Evolutionary conservation across 192 early-diverging fungal species (phyloP).

Genomic region (Paraglomus brasilianum): DNA sequence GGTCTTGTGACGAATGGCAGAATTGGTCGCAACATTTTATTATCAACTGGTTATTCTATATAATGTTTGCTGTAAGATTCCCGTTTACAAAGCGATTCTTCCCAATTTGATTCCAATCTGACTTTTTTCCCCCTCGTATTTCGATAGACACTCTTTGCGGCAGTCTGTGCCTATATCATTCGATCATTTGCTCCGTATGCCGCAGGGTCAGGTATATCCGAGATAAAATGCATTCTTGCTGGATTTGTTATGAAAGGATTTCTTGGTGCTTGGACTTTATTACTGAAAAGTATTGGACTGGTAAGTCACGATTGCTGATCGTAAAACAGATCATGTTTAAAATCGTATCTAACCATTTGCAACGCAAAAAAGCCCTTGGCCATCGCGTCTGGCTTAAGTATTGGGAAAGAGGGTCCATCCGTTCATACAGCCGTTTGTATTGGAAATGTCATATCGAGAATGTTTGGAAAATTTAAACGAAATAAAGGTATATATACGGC

Average conservation of each 20-base stretch:
- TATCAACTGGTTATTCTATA: constrained; percentile 80
- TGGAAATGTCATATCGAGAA: constrained; percentile 80
- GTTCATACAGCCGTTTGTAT: constrained; percentile 95
- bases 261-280: constrained; percentile 84
- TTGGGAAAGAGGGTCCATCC: constrained; percentile 95
- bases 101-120: background rate
- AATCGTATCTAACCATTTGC: background rate
- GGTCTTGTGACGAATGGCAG: constrained; percentile 67
- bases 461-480: constrained; percentile 74
- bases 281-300: constrained; percentile 89
- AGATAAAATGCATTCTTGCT: constrained; percentile 84
- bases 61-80: constrained; percentile 58
- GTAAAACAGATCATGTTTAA: background rate
- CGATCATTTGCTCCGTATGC: constrained; percentile 81
- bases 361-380: constrained; percentile 56
- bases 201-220: constrained; percentile 92
- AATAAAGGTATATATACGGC: constrained; percentile 62
- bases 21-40: constrained; percentile 60
- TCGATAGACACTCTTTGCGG: constrained; percentile 65
- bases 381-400: constrained; percentile 83
- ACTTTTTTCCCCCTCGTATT: background rate
- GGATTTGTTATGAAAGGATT: constrained; percentile 95
- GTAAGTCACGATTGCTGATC: constrained; percentile 37
- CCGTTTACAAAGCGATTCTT: background rate
- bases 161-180: constrained; percentile 72